phyloP scores from a whole-genome alignment of 2,329 filamentous ascomycete genomes.

The Paraphaeosphaeria sporulosa region DNA sequence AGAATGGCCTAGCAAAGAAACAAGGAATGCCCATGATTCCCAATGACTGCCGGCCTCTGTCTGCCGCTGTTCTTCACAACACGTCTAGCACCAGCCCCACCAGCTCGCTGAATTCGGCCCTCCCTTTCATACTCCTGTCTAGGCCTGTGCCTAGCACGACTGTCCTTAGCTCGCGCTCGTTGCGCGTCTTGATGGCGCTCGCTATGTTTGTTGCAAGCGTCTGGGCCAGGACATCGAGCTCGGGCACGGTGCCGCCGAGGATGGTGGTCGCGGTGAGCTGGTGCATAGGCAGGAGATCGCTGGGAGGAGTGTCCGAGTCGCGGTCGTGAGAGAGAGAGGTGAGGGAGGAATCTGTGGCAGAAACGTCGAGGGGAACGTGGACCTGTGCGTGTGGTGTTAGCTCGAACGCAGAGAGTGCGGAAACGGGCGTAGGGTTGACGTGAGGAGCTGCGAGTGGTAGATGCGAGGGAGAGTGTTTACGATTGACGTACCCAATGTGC shows the following conservation, averaged over 20 bases:
- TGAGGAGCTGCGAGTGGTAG: not conserved
- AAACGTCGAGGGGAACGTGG: slow-evolving; percentile 78
- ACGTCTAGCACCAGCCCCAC: slow-evolving; percentile 52
- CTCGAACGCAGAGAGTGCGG: slow-evolving; percentile 21
- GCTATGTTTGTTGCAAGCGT: slow-evolving; percentile 90
- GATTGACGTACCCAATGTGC: slow-evolving; percentile 81
- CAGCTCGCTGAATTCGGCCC: slow-evolving; percentile 53
- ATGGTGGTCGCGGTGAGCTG: slow-evolving; percentile 88
- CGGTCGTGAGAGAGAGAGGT: slow-evolving; percentile 50
- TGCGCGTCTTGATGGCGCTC: slow-evolving; percentile 75
- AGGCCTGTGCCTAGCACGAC: slow-evolving; percentile 67
- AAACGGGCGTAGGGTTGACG: not conserved
- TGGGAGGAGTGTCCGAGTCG: slow-evolving; percentile 48
- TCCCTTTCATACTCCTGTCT: slow-evolving; percentile 59
- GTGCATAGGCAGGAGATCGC: slow-evolving; percentile 73
- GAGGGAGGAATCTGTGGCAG: slow-evolving; percentile 70
- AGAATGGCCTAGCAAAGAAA: not conserved
- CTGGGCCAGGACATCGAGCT: slow-evolving; percentile 84
- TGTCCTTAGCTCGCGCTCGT: slow-evolving; percentile 68
- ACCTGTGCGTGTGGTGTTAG: slow-evolving; percentile 58
- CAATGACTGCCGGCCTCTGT: not conserved
- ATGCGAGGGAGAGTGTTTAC: too few relatives aligned
- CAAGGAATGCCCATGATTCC: not conserved
- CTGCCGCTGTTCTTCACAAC: slow-evolving; percentile 28
- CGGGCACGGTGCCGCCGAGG: slow-evolving; percentile 80